Conservation (phyloP, 306 rosid species). For the Dalbergia cultrata region DNA sequence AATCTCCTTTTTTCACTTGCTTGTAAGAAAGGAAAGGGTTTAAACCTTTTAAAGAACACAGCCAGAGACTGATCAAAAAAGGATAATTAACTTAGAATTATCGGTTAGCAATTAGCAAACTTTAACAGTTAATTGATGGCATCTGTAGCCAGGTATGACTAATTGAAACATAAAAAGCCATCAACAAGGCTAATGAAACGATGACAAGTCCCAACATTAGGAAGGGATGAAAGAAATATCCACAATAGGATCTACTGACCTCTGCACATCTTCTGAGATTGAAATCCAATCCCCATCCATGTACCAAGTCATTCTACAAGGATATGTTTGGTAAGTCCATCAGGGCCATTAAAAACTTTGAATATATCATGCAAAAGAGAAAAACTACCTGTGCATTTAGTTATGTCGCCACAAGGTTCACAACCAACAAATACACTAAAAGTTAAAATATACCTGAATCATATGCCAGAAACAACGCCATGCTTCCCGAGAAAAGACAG, state of each 20-base stretch:
- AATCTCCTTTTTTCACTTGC: background rate
- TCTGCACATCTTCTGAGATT: slow-evolving; percentile 97
- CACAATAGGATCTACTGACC: slow-evolving; percentile 61
- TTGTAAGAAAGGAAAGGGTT: background rate
- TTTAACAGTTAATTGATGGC: slow-evolving; percentile 10
- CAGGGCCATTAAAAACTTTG: slow-evolving; percentile 13
- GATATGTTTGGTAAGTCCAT: slow-evolving; percentile 37
- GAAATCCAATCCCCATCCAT: slow-evolving; percentile 99
- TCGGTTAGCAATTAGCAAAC: background rate
- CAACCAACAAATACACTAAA: slow-evolving; percentile 33
- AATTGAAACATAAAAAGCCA: background rate
- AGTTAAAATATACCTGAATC: slow-evolving; percentile 75
- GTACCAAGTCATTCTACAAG: slow-evolving; percentile 94
- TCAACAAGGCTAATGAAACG: slow-evolving; percentile 13
- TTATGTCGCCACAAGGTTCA: background rate
- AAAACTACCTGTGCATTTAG: slow-evolving; percentile 6
- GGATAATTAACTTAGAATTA: background rate
- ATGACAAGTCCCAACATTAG: slow-evolving; percentile 4
- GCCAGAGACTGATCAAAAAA: background rate
- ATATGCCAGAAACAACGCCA: slow-evolving; percentile 99
- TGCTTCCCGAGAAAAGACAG: slow-evolving; percentile 93
- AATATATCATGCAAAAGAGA: slow-evolving; percentile 23
- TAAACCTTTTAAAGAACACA: background rate
- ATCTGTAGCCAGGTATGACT: background rate
- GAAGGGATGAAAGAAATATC: slow-evolving; percentile 13